Evolutionary conservation across 306 rosid species (phyloP), one percentile per base, ranked within the genome.

Genomic region (Trifolium subterraneum): DNA sequence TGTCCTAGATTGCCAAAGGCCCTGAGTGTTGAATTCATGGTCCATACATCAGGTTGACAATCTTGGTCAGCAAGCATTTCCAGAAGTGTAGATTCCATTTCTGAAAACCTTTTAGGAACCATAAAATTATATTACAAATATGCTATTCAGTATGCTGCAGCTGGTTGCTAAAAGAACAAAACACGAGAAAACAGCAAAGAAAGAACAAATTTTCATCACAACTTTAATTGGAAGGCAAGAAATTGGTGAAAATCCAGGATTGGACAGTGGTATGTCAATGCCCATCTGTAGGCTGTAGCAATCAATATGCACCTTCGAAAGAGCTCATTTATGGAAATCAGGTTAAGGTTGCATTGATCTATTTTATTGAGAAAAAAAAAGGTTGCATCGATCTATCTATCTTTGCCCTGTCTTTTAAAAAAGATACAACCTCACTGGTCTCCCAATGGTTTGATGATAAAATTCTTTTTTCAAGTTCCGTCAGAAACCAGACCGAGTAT

Each of bases 21-120:
- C 84, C 98, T 84, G 11, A 91, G 80, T 4, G 96, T 87, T n/a
- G 97, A 93, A 78, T 93, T 93, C 98, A 91, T 88, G 67, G 96
- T 93, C 96, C 96, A 93, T 72, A 80, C 96, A 41, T 93, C 97
- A 11, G 98, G 98, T 72, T 89, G 82, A 47, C 96, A 88, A 35
- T 80, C 79, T 64, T 50, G 68, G 68, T 86, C 91, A 19, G 73
- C 82, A 54, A 93, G 91, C 97, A 91, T 91, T 72, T 88, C 90
- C 77, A 83, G 83, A n/a, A 93, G 84, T 18, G 78, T 80, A 4
- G 93, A 87, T 84, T 93, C 96, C 98, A 91, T 91, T 77, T 93
- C 97, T 22, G 91, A 81, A 80, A 89, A 93, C 90, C 97, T 93
- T 79, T 66, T 13, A 50, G 13, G 70, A 79, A 65, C 44, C 73